Conservation (phyloP, 2,329 filamentous ascomycete genomes). For the Lachnellula subtilissima region DNA sequence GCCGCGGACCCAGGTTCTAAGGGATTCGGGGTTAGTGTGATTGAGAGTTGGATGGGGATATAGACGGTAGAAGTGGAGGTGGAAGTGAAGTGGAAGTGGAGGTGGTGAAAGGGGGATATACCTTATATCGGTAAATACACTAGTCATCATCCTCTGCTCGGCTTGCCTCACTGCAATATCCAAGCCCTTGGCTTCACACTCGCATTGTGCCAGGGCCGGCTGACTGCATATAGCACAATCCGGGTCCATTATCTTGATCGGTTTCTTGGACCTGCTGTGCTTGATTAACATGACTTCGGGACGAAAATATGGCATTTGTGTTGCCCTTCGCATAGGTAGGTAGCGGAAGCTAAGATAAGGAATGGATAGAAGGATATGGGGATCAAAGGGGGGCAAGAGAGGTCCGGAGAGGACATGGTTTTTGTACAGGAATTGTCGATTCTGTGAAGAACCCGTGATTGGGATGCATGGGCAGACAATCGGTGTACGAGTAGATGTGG, state of each 20-base stretch:
- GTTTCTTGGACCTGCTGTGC: conserved; percentile 27
- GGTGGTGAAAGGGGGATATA: conserved; percentile 33
- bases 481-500: conserved; percentile 14
- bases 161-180: conserved; percentile 59
- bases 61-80: neutral
- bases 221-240: conserved; percentile 64
- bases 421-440: conserved; percentile 9
- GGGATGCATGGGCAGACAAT: conserved; percentile 7
- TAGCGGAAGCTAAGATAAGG: neutral
- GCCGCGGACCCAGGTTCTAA: conserved; percentile 57
- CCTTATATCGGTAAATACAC: conserved; percentile 60
- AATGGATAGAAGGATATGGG: neutral
- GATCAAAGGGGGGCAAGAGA: conserved; percentile 10
- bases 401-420: conserved; percentile 8
- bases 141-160: conserved; percentile 59
- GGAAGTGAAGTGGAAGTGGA: no score
- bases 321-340: neutral
- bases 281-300: conserved; percentile 29
- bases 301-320: conserved; percentile 20
- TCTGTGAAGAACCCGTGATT: conserved; percentile 17
- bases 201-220: conserved; percentile 54
- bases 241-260: conserved; percentile 60
- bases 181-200: conserved; percentile 62
- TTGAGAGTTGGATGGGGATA: neutral
- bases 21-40: conserved; percentile 15